Evolutionary conservation across 139 green algal genomes (phyloP).

Genomic region (Chlamydomonas eustigma): DNA sequence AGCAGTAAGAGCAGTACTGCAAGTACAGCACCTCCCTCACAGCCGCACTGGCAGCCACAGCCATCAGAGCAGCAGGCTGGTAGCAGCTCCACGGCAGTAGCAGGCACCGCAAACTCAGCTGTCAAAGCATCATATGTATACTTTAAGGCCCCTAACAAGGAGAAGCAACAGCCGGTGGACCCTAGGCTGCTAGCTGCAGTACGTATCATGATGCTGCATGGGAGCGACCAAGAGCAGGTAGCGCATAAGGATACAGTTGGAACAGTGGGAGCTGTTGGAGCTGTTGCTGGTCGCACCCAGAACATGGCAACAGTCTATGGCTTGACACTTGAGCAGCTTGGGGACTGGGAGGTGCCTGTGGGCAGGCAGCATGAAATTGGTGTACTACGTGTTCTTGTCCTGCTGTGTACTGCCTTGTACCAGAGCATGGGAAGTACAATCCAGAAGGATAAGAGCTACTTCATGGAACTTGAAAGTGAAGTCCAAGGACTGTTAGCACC

Average conservation of each 20-base stretch:
- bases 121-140: not conserved
- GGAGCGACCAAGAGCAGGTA: not conserved
- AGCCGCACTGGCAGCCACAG: not conserved
- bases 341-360: constrained; percentile 32
- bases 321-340: constrained; percentile 22
- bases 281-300: too few relatives aligned
- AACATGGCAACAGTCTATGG: not conserved
- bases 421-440: constrained; percentile 2
- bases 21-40: not conserved
- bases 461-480: not conserved
- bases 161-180: constrained; percentile 16
- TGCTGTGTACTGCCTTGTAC: constrained; percentile 38
- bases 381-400: constrained; percentile 33
- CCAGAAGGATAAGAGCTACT: not conserved
- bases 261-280: not conserved
- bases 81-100: not conserved
- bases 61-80: not conserved
- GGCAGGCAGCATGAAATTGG: constrained; percentile 32
- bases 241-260: not conserved
- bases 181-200: constrained; percentile 29
- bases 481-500: not conserved
- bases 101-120: not conserved
- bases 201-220: constrained; percentile 26
- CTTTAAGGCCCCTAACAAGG: not conserved
- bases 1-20: not conserved